Evolutionary conservation across 495 filamentous ascomycete species (phyloP), one percentile per base, ranked within the genome.

Genomic region (Xylaria palmicola): DNA sequence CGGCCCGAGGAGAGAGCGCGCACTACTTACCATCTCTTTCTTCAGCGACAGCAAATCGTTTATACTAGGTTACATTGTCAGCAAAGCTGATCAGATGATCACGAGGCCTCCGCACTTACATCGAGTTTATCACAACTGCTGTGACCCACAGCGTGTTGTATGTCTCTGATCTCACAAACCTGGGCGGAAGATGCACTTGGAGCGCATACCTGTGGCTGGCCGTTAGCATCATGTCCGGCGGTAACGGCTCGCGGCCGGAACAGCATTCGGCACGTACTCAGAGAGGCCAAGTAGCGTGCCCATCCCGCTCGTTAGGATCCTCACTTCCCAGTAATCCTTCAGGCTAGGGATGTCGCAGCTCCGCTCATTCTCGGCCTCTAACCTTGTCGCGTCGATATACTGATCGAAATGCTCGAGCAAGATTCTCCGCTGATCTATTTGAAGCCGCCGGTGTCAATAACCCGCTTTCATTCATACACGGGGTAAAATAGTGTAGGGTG

Each of bases 291-390:
- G 62, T 29, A 70, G 15, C 6, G 54, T 41, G 7, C 65, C 60
- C 65, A 70, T 70, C 7, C 68, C 68, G n/a, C 68, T 70, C 15
- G 68, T 70, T 50, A 70, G 34, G 15, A 61, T 64, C 29, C 68
- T 63, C 10, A 70, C 62, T 44, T 68, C 57, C 68, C 68, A 70
- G 44, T 70, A 70, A 26, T 56, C 65, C 39, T 65, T 65, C 43
- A 70, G 39, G 17, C 41, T 65, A 4, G 68, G 68, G 3, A 70
- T 45, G 10, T 52, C 65, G 6, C 56, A 56, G 45, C 62, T 65
- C 19, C 17, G 52, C 32, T 70, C 65, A 30, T 57, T 60, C 50
- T 70, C 57, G 17, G 65, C 68, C 49, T 70, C 68, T 10, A 70
- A 59, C 6, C 22, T 34, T 1, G 65, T 70, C 4, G 68, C 54